These are phyloP conservation scores for Ophiostoma ips DNA, from an alignment of 2,329 filamentous ascomycete species.

Conservation along the genomic window DNA sequence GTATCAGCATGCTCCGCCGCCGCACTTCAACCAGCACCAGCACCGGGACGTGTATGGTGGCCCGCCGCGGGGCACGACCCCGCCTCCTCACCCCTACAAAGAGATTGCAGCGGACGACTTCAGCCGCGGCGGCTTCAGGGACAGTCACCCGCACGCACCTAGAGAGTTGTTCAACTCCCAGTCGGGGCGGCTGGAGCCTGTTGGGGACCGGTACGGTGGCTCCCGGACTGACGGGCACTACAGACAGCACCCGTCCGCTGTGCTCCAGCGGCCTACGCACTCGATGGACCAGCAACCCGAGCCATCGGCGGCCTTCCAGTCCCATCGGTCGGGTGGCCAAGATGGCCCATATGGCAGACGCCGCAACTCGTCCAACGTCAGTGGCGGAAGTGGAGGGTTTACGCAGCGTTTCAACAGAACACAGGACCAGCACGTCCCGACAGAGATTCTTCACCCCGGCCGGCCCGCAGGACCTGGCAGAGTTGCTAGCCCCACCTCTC, in stretches of 20 bases:
- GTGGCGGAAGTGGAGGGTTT: conserved; percentile 64
- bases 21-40: conserved; percentile 16
- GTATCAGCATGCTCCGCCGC: not conserved
- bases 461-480: conserved; percentile 36
- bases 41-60: conserved; percentile 38
- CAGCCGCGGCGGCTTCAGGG: conserved; percentile 68
- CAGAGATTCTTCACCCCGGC: conserved; percentile 23
- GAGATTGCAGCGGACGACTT: conserved; percentile 94
- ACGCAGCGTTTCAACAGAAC: conserved; percentile 36
- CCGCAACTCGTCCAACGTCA: conserved; percentile 81
- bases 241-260: conserved; percentile 48
- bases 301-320: conserved; percentile 77
- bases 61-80: conserved; percentile 5
- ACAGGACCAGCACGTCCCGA: conserved; percentile 23
- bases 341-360: conserved; percentile 59
- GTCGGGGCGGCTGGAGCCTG: conserved; percentile 84
- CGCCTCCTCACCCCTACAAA: conserved; percentile 42
- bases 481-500: conserved; percentile 36
- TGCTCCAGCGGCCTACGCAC: conserved; percentile 58
- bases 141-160: conserved; percentile 46
- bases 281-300: conserved; percentile 51
- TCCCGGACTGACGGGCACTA: conserved; percentile 50
- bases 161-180: conserved; percentile 90
- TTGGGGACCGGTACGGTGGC: conserved; percentile 60
- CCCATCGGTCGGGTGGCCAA: conserved; percentile 51